These are phyloP conservation scores for Calonectria hongkongensis DNA, from an alignment of 2,329 filamentous ascomycete genomes.

Conservation along the genomic window DNA sequence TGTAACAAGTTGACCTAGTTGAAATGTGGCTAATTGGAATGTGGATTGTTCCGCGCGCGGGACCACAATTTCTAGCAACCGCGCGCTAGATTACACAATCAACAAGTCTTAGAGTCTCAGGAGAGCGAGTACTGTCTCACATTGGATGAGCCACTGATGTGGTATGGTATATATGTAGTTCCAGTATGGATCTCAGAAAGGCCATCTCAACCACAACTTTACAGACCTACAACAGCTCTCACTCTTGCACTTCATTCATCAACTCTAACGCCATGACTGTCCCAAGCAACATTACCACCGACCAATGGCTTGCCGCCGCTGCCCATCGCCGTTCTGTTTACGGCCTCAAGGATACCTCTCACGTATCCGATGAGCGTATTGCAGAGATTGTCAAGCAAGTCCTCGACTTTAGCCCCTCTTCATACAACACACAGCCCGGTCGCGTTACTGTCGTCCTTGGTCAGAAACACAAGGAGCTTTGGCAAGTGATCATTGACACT, in stretches of 20 bases:
- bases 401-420: conserved; percentile 49
- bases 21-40: too few relatives aligned
- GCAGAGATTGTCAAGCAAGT: conserved; percentile 53
- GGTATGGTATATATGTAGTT: not conserved
- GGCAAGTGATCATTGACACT: conserved; percentile 44
- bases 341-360: conserved; percentile 52
- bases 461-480: conserved; percentile 51
- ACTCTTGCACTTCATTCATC: not conserved
- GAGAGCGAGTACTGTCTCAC: too few relatives aligned
- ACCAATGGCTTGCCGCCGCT: conserved; percentile 54
- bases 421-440: conserved; percentile 52
- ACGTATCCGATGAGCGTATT: conserved; percentile 56
- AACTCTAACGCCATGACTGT: not conserved
- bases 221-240: not conserved
- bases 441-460: conserved; percentile 49
- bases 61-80: too few relatives aligned
- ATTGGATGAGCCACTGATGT: not conserved
- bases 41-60: too few relatives aligned
- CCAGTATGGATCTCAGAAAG: not conserved
- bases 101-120: too few relatives aligned
- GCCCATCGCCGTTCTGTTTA: conserved; percentile 56
- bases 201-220: not conserved
- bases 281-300: conserved; percentile 39
- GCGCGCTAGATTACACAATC: too few relatives aligned
- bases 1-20: too few relatives aligned